Conservation (phyloP, 805 yeast species). For the Starmera pachycereana region DNA sequence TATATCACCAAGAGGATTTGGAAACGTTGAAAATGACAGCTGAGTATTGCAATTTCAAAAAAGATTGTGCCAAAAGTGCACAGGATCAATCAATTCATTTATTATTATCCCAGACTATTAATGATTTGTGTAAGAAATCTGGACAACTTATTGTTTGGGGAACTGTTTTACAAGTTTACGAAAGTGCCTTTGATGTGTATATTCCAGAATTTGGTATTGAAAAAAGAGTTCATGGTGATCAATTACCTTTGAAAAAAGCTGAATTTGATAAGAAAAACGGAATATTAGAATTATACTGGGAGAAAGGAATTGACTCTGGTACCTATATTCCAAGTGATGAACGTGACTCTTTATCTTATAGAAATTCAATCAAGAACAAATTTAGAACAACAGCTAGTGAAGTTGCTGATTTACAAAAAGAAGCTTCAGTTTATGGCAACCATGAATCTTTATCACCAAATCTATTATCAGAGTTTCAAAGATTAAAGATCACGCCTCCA, state of each 20-base stretch:
- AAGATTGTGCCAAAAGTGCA: constrained; percentile 86
- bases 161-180: constrained; percentile 84
- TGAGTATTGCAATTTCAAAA: constrained; percentile 90
- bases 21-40: constrained; percentile 73
- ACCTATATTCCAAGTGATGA: constrained; percentile 90
- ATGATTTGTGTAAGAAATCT: constrained; percentile 56
- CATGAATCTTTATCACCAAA: constrained; percentile 22
- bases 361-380: constrained; percentile 70
- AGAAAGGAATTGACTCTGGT: constrained; percentile 84
- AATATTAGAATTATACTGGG: constrained; percentile 82
- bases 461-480: constrained; percentile 36
- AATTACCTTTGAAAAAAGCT: constrained; percentile 83
- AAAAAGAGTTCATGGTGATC: constrained; percentile 95
- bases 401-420: constrained; percentile 52
- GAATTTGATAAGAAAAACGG: constrained; percentile 70
- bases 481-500: constrained; percentile 43
- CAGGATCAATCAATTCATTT: constrained; percentile 94
- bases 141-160: constrained; percentile 84
- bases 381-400: constrained; percentile 60
- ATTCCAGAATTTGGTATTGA: constrained; percentile 92
- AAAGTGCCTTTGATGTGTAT: constrained; percentile 89
- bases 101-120: constrained; percentile 71
- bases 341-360: constrained; percentile 61
- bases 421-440: constrained; percentile 9
- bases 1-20: constrained; percentile 25